phyloP scores from a whole-genome alignment of 2,329 filamentous ascomycete species.

The Metarhizium humberi region DNA sequence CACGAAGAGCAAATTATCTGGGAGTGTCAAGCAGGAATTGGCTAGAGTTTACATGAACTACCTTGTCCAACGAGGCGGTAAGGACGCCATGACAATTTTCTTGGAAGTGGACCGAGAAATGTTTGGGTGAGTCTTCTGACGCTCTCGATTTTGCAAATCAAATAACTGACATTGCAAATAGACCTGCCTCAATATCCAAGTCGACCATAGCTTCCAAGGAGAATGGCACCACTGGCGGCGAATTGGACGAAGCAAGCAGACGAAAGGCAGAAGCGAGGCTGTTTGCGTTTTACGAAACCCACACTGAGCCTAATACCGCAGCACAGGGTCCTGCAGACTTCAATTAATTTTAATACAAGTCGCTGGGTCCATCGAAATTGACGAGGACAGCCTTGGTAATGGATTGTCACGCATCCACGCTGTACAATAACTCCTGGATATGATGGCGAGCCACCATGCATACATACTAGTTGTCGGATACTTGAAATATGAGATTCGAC shows the following conservation, averaged over 20 bases:
- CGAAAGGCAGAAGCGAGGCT: conserved; percentile 42
- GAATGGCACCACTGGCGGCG: conserved; percentile 30
- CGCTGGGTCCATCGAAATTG: background rate
- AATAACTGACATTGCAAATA: conserved; percentile 7
- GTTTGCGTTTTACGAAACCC: conserved; percentile 43
- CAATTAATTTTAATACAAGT: conserved; percentile 25
- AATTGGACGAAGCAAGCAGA: conserved; percentile 42
- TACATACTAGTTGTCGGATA: conserved; percentile 2
- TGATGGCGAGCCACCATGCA: conserved; percentile 2
- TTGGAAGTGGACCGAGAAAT: conserved; percentile 75
- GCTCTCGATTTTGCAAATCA: background rate
- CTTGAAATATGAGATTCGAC: background rate
- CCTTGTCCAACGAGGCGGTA: conserved; percentile 71
- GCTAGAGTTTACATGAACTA: conserved; percentile 74
- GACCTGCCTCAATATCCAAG: conserved; percentile 13
- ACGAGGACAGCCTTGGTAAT: background rate
- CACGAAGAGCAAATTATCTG: conserved; percentile 60
- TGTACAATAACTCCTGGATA: conserved; percentile 8
- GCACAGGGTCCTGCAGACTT: conserved; percentile 43
- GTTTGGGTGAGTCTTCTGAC: conserved; percentile 58
- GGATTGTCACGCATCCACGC: background rate
- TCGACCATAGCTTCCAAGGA: conserved; percentile 28
- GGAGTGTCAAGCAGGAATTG: conserved; percentile 62
- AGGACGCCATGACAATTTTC: conserved; percentile 80
- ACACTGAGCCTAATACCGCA: conserved; percentile 34